Conservation (phyloP, 192 early-diverging fungal species). For the Umbelopsis sp. region DNA sequence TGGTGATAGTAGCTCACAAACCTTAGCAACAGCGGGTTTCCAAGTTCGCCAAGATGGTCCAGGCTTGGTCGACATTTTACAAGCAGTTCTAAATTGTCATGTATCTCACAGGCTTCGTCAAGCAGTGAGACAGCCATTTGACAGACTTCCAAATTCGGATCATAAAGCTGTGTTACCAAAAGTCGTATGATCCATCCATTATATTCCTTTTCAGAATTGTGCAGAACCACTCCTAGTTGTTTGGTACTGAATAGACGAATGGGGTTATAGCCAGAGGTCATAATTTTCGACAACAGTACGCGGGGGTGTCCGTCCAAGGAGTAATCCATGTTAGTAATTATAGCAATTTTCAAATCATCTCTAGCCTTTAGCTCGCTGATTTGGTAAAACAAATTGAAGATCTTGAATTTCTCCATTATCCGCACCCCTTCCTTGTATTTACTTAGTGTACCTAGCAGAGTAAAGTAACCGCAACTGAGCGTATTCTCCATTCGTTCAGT, state of each 20-base stretch:
- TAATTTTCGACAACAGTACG: slow-evolving; percentile 78
- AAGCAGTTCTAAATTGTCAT: slow-evolving; percentile 68
- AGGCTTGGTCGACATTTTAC: slow-evolving; percentile 72
- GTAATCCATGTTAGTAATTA: slow-evolving; percentile 78
- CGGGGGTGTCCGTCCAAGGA: slow-evolving; percentile 79
- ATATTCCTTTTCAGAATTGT: slow-evolving; percentile 58
- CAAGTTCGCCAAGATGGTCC: slow-evolving; percentile 73
- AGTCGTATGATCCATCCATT: slow-evolving; percentile 75
- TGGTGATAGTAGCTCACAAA: slow-evolving; percentile 23
- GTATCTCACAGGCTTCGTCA: slow-evolving; percentile 68
- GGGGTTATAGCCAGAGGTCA: slow-evolving; percentile 83
- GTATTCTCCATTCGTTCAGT: slow-evolving; percentile 74
- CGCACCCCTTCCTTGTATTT: slow-evolving; percentile 66
- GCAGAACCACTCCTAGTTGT: slow-evolving; percentile 67
- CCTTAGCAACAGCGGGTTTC: slow-evolving; percentile 67
- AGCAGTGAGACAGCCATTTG: slow-evolving; percentile 70
- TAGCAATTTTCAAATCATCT: slow-evolving; percentile 75
- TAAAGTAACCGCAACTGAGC: slow-evolving; percentile 78
- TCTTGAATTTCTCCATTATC: slow-evolving; percentile 73
- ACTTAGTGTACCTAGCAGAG: slow-evolving; percentile 67
- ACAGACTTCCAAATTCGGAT: slow-evolving; percentile 71
- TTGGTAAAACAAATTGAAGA: slow-evolving; percentile 80
- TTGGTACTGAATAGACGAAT: slow-evolving; percentile 77
- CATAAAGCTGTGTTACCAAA: slow-evolving; percentile 75
- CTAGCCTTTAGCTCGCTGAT: slow-evolving; percentile 76